Base-by-base conservation (phyloP, 2,329 filamentous ascomycete species). In the Alternaria rosae region DNA sequence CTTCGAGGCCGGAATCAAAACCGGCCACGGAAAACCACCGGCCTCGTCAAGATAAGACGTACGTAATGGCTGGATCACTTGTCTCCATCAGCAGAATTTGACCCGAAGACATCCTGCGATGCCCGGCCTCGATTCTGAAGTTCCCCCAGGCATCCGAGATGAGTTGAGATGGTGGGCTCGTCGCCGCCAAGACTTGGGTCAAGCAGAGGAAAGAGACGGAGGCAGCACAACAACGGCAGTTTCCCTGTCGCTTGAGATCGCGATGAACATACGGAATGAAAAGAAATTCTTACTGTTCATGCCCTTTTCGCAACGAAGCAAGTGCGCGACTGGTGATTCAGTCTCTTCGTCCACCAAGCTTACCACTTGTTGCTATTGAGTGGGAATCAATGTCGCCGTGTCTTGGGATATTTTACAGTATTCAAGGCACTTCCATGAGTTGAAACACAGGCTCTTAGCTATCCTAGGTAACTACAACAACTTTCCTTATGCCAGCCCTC, bases 1-100 rank as follows among this genome's bases (percentile, higher is more conserved):
- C 35, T 64, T 4, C 44, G 65, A 62, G 76, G 77, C 75, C 77
- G 77, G 76, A 72, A 68, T 64, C 30, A 55, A 10, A 59, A 67
- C 77, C 77, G 76, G 70, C 71, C 71, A 65, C 71, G 54, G 63
- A 62, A 71, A 64, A 60, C 70, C 74, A 77, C 76, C 76, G 76
- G 75, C 75, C 76, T 72, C 67, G 64, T 66, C 67, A 63, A 72
- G 71, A 74, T 76, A 71, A 73, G 48, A 61, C 53, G 70, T 78
- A 79, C 77, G 77, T 79, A 79, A 79, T 79, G 61, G 57, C 70
- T 68, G 67, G 65, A 73, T 73, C 70, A 68, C 54, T 71, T 65
- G 53, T 62, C 68, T 66, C 4, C 42, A 62, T 65, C 55, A 54
- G 55, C 47, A 62, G 47, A 54, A 7, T 59, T 47, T 57, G 57